phyloP scores from a whole-genome alignment of 345 rosid genomes.

The Lumnitzera littorea region DNA sequence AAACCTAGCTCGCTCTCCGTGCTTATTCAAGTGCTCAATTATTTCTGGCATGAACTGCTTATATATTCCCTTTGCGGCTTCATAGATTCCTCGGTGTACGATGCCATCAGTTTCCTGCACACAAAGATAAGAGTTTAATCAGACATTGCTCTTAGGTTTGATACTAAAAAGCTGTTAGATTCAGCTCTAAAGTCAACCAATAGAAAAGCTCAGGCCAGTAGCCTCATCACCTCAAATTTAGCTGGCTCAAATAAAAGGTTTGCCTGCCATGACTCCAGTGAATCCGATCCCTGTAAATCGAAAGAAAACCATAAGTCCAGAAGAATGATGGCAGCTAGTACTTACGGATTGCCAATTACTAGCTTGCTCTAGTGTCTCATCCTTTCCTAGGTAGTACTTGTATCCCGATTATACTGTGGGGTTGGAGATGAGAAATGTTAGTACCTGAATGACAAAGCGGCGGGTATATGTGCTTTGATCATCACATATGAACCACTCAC shows the following conservation, averaged over 20 bases:
- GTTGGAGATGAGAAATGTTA: not conserved
- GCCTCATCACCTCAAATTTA: conserved; percentile 57
- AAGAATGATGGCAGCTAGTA: too few relatives aligned
- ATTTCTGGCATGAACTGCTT: conserved; percentile 74
- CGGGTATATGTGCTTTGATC: conserved; percentile 62
- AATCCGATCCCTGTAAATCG: conserved; percentile 73
- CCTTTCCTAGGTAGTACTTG: too few relatives aligned
- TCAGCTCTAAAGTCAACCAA: not conserved
- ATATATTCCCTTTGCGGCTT: conserved; percentile 88
- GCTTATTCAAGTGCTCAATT: conserved; percentile 43
- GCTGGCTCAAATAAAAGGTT: conserved; percentile 88
- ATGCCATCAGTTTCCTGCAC: conserved; percentile 67
- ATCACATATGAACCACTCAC: conserved; percentile 92
- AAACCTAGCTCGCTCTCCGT: conserved; percentile 68
- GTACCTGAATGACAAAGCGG: conserved; percentile 82
- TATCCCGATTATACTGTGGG: too few relatives aligned
- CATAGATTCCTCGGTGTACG: conserved; percentile 93
- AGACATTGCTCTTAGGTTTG: not conserved
- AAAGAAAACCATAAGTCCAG: not conserved
- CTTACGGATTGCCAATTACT: too few relatives aligned
- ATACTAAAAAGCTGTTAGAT: too few relatives aligned
- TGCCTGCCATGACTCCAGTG: conserved; percentile 85
- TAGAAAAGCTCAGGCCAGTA: not conserved
- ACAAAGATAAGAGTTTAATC: not conserved
- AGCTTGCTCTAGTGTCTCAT: too few relatives aligned